Conservation (phyloP, 2,329 filamentous ascomycete species). For the Aspergillus felis region DNA sequence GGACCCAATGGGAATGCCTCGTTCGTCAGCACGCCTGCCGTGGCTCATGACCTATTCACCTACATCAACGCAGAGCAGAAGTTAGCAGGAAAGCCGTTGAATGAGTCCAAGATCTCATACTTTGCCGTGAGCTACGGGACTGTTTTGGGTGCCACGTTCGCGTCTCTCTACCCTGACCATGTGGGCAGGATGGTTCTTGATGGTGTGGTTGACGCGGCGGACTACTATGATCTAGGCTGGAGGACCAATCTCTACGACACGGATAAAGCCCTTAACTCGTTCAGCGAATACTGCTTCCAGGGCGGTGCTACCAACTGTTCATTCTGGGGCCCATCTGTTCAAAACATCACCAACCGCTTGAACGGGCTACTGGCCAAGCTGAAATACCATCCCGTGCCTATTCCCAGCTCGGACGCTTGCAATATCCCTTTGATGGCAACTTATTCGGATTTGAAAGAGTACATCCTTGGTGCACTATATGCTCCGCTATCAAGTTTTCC, state of each 20-base stretch:
- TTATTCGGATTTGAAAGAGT: slow-evolving; percentile 13
- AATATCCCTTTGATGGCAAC: slow-evolving; percentile 11
- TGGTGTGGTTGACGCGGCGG: slow-evolving; percentile 10
- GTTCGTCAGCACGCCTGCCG: too few species aligned
- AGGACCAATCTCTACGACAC: too few species aligned
- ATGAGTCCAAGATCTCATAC: too few species aligned
- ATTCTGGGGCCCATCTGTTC: slow-evolving; percentile 9
- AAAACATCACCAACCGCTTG: slow-evolving; percentile 9
- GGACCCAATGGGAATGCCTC: too few species aligned
- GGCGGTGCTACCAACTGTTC: slow-evolving; percentile 7
- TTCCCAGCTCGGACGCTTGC: slow-evolving; percentile 3
- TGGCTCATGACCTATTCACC: too few species aligned
- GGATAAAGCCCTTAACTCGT: too few species aligned
- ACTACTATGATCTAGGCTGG: slow-evolving; percentile 5
- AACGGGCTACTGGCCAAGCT: slow-evolving; percentile 8
- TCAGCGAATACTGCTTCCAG: slow-evolving; percentile 1
- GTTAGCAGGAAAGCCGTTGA: too few species aligned
- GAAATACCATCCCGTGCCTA: slow-evolving; percentile 13
- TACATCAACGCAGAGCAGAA: too few species aligned
- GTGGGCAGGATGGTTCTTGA: slow-evolving; percentile 12
- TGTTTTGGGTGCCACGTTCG: slow-evolving; percentile 10
- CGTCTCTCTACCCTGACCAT: slow-evolving; percentile 12
- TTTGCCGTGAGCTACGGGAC: slow-evolving; percentile 7
- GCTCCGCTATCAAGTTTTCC: slow-evolving; percentile 5
- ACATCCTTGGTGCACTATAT: slow-evolving; percentile 2